Evolutionary conservation across 2,329 filamentous ascomycete genomes (phyloP).

Genomic region (Fusarium concolor): DNA sequence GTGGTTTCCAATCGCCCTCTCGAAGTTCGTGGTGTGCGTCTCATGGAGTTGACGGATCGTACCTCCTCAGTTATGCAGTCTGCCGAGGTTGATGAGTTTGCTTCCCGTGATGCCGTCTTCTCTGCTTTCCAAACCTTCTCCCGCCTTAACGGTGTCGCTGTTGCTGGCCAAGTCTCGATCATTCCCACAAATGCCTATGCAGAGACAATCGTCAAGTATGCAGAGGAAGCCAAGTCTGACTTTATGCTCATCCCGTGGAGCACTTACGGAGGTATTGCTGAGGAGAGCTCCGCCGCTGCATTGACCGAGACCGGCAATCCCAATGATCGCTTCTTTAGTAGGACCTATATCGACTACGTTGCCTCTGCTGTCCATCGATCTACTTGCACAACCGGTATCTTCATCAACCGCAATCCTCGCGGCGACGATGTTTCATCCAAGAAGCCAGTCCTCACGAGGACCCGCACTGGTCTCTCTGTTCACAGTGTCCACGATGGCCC

Average conservation of each 20-base stretch:
- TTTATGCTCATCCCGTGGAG: constrained; percentile 91
- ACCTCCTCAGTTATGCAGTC: constrained; percentile 96
- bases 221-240: constrained; percentile 76
- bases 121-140: constrained; percentile 93
- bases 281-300: constrained; percentile 54
- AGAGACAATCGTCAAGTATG: constrained; percentile 78
- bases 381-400: constrained; percentile 78
- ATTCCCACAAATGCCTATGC: constrained; percentile 83
- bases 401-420: constrained; percentile 55
- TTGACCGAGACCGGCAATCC: constrained; percentile 35
- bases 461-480: constrained; percentile 39
- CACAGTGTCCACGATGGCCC: constrained; percentile 63
- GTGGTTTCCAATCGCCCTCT: constrained; percentile 27
- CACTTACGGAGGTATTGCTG: constrained; percentile 79
- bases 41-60: constrained; percentile 90
- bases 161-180: constrained; percentile 83
- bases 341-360: constrained; percentile 79
- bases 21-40: constrained; percentile 77
- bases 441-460: constrained; percentile 62
- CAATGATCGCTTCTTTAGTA: constrained; percentile 47
- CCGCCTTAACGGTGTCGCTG: constrained; percentile 83
- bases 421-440: constrained; percentile 45
- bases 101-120: constrained; percentile 82
- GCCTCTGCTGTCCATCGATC: constrained; percentile 71
- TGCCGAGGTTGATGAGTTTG: constrained; percentile 80